Evolutionary conservation across 306 rosid genomes (phyloP).

Genomic region (Heteromeles arbutifolia): DNA sequence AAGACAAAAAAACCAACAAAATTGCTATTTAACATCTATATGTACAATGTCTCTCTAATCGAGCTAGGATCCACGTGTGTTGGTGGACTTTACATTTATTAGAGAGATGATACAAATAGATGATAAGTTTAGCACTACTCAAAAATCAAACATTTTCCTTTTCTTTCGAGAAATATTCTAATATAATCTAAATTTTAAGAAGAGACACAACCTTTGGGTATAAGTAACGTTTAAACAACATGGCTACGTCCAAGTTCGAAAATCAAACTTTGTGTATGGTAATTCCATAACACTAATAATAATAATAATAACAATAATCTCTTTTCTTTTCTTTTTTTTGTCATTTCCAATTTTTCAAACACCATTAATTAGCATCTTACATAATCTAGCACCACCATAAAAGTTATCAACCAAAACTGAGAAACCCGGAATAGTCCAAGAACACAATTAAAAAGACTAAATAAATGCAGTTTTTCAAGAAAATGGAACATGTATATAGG

Average conservation of each 20-base stretch:
- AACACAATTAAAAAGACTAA: background rate
- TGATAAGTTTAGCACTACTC: too few species aligned
- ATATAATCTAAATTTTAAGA: background rate
- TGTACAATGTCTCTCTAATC: too few species aligned
- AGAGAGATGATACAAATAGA: too few species aligned
- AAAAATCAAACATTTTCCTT: too few species aligned
- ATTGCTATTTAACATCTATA: too few species aligned
- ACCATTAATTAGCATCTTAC: background rate
- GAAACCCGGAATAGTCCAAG: background rate
- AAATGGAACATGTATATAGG: background rate
- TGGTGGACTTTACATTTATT: too few species aligned
- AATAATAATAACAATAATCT: background rate
- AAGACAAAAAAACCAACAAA: background rate
- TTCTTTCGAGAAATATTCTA: too few species aligned
- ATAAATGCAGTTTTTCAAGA: background rate
- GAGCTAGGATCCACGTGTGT: too few species aligned
- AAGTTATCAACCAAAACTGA: background rate
- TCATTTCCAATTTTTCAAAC: background rate
- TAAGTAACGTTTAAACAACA: background rate
- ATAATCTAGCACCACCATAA: background rate
- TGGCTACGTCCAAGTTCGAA: too few species aligned
- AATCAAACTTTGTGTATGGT: background rate
- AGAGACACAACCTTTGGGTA: background rate
- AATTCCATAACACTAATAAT: background rate
- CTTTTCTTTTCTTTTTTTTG: background rate